Evolutionary conservation across 2,329 filamentous ascomycete species (phyloP).

Genomic region (Colletotrichum paranaense): DNA sequence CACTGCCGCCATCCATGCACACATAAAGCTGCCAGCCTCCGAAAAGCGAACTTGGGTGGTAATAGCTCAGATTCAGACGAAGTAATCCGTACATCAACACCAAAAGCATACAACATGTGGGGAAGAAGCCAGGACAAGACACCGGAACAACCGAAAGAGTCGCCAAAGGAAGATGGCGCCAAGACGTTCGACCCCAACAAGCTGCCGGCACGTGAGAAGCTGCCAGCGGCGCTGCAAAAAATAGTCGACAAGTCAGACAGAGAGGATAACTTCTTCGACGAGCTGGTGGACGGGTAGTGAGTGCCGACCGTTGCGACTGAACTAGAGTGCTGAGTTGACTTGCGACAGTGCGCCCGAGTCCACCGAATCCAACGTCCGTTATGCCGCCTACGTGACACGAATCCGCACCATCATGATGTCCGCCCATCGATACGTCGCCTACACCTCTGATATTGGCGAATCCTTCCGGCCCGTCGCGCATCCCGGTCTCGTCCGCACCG

Average conservation of each 20-base stretch:
- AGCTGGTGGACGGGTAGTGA: conserved; percentile 83
- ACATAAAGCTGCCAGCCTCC: conserved; percentile 15
- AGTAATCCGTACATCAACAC: conserved; percentile 13
- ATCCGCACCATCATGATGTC: conserved; percentile 88
- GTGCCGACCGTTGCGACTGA: conserved; percentile 46
- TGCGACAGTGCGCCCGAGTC: conserved; percentile 74
- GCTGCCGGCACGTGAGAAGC: conserved; percentile 61
- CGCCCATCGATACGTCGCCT: conserved; percentile 95
- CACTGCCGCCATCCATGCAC: conserved; percentile 19
- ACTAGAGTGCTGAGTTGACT: conserved; percentile 34
- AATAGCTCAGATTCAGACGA: conserved; percentile 19
- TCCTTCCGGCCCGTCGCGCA: conserved; percentile 94
- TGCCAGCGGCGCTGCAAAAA: conserved; percentile 66
- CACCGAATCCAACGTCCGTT: conserved; percentile 87
- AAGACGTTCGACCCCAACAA: conserved; percentile 55
- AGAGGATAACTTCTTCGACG: conserved; percentile 81
- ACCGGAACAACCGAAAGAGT: conserved; percentile 41
- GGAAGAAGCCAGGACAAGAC: conserved; percentile 50
- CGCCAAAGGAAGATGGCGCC: conserved; percentile 39
- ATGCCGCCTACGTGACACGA: conserved; percentile 90
- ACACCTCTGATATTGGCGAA: conserved; percentile 96
- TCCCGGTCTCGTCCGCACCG: conserved; percentile 80
- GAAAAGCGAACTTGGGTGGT: neutral
- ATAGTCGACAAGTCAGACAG: conserved; percentile 68
- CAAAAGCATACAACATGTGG: conserved; percentile 47